Percentiles rank a stretch among this genome's conserved stretches.
Evolutionary conservation across 306 rosid genomes (phyloP).

Genomic region (Purshia tridentata): DNA sequence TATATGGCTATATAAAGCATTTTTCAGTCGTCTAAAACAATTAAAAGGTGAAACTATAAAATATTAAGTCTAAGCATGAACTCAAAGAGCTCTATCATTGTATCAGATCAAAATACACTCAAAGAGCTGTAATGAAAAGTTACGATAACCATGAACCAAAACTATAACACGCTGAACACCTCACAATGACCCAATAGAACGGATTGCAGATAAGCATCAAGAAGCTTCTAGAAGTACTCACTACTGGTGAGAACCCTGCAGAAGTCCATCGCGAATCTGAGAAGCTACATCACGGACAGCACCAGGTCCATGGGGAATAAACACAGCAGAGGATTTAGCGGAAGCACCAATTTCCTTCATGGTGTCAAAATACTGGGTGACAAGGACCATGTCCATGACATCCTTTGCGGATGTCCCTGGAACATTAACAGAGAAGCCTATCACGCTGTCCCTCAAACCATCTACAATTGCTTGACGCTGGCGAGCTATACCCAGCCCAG

Average conservation of each 20-base stretch:
- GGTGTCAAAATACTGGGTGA: conserved; percentile 93
- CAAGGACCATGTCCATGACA: conserved; percentile 98
- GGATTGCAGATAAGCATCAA: conserved; percentile 8
- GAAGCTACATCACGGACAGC: conserved; percentile 82
- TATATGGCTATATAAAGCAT: neutral
- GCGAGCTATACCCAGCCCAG: conserved; percentile 88
- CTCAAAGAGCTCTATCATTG: neutral
- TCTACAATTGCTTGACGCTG: conserved; percentile 96
- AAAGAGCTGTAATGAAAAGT: neutral
- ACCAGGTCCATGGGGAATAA: conserved; percentile 97
- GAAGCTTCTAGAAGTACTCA: neutral
- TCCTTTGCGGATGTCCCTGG: conserved; percentile 90
- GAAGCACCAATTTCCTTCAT: conserved; percentile 96
- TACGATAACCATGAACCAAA: neutral
- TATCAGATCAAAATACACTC: neutral
- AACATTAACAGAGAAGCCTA: conserved; percentile 84
- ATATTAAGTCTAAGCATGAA: neutral
- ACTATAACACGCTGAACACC: conserved; percentile 5
- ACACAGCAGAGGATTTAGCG: conserved; percentile 90
- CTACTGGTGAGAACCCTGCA: conserved; percentile 62
- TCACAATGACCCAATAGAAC: neutral
- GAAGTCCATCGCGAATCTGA: conserved; percentile 92
- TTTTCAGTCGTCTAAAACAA: neutral
- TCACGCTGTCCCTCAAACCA: conserved; percentile 88
- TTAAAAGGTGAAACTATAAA: neutral